phyloP scores from a whole-genome alignment of 306 rosid species.

The Cicer bijugum region DNA sequence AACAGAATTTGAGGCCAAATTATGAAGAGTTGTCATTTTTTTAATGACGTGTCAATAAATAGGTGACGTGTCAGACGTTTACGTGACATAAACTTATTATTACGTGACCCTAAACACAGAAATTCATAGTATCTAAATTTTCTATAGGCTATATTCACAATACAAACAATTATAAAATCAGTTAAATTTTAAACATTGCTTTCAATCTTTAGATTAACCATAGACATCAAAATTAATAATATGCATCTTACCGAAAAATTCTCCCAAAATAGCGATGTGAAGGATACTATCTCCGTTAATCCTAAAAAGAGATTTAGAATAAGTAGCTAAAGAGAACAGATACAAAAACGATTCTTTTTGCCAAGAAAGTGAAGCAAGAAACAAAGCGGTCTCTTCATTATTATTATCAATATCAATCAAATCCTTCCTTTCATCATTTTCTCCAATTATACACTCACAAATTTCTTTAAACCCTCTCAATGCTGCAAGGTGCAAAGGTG shows the following conservation, averaged over 20 bases:
- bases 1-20: too few species aligned
- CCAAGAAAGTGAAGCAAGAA: not conserved
- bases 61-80: too few species aligned
- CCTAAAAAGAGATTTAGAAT: not conserved
- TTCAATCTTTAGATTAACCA: too few species aligned
- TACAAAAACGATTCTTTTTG: constrained; percentile 15
- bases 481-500: not conserved
- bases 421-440: not conserved
- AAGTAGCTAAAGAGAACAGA: not conserved
- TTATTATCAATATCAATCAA: not conserved
- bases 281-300: constrained; percentile 27
- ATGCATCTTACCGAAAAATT: constrained; percentile 34
- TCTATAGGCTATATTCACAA: too few species aligned
- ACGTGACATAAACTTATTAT: too few species aligned
- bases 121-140: too few species aligned
- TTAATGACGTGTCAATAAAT: too few species aligned
- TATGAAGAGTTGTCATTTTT: too few species aligned
- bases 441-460: not conserved
- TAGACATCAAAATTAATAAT: not conserved
- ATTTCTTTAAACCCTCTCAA: not conserved
- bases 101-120: too few species aligned
- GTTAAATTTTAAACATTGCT: too few species aligned
- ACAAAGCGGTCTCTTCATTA: not conserved
- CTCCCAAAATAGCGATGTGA: constrained; percentile 34
- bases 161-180: too few species aligned